A percentile compares a stretch with the other conserved stretches of the same genome.
Conservation (phyloP, 768 basidiomycete species). For the Agrocybe chaxingu region DNA sequence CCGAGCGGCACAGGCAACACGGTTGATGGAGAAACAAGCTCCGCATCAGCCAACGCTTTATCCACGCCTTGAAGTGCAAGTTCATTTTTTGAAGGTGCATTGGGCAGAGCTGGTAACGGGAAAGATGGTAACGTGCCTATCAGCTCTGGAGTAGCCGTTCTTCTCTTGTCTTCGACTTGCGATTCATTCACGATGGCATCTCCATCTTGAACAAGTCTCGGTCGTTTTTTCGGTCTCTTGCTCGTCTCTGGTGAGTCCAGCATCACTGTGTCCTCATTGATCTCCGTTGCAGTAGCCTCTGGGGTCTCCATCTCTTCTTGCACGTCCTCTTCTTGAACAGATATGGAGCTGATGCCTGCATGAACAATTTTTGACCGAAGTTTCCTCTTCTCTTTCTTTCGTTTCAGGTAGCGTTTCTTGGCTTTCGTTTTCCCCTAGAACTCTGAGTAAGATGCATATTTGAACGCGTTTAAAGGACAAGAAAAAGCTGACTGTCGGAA, state of each 20-base stretch:
- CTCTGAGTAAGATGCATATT: background rate
- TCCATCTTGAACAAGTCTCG: background rate
- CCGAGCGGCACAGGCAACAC: slow-evolving; percentile 42
- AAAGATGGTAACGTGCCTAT: slow-evolving; percentile 57
- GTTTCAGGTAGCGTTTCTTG: no score
- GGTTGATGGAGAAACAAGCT: slow-evolving; percentile 57
- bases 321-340: no score
- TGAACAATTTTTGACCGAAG: no score
- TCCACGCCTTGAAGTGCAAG: slow-evolving; percentile 81
- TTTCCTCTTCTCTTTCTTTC: no score
- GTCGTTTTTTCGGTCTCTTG: slow-evolving; percentile 5
- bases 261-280: no score
- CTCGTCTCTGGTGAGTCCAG: background rate
- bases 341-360: no score
- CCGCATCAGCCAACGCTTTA: slow-evolving; percentile 65
- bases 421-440: background rate
- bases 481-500: no score
- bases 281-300: no score
- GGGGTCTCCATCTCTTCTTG: no score
- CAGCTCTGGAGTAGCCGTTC: slow-evolving; percentile 8
- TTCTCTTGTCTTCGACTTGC: background rate
- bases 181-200: slow-evolving; percentile 1
- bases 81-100: slow-evolving; percentile 65
- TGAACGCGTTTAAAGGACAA: background rate
- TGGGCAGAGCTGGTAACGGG: slow-evolving; percentile 62